Evolutionary conservation across 208 protist genomes (phyloP), one percentile per base, ranked within the genome.

Genomic region (Herpetomonas tarakana): DNA sequence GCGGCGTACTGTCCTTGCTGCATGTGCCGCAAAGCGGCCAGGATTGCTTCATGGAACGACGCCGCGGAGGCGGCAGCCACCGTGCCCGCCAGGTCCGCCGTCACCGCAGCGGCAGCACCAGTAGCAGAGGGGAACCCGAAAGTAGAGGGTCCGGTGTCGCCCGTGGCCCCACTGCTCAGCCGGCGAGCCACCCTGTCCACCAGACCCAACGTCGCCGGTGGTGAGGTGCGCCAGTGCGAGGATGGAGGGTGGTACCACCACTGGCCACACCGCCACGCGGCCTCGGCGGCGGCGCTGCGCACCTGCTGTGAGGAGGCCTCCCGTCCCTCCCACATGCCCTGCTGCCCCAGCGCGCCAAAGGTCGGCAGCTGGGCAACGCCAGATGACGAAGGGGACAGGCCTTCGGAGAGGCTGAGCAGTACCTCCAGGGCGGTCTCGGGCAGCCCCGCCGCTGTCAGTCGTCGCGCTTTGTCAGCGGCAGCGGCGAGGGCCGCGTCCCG

Each of bases 201-300:
- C n/a, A n/a, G n/a, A n/a, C n/a, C n/a, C n/a, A n/a, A n/a, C n/a
- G n/a, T n/a, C n/a, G n/a, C n/a, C n/a, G n/a, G n/a, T n/a, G n/a
- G n/a, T 51, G 46, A n/a, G 25, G 12, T 25, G 30, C 7, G 29
- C 14, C 4, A 21, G 29, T 3, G 16, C 3, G 19, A 6, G 11
- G 7, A 16, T 1, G 29, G 16, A 2, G 52, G 3, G 2, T 11
- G 4, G 45, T 18, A 11, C 4, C 51, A 39, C 78, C 83, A 90
- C 28, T 41, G 63, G 0, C 70, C 68, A 44, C 76, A 75, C 38
- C 71, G 71, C 78, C 76, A 90, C n/a, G 81, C 62, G 2, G 76
- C 76, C 63, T 74, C 67, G 0, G 83, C 74, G 14, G 82, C 60
- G 2, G 76, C 62, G 63, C 45, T 71, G 55, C 2, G 44, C 39